A percentile compares a stretch with the other conserved stretches of the same genome.
Conservation (phyloP, 2,329 filamentous ascomycete genomes). For the Acephala macrosclerotiorum region DNA sequence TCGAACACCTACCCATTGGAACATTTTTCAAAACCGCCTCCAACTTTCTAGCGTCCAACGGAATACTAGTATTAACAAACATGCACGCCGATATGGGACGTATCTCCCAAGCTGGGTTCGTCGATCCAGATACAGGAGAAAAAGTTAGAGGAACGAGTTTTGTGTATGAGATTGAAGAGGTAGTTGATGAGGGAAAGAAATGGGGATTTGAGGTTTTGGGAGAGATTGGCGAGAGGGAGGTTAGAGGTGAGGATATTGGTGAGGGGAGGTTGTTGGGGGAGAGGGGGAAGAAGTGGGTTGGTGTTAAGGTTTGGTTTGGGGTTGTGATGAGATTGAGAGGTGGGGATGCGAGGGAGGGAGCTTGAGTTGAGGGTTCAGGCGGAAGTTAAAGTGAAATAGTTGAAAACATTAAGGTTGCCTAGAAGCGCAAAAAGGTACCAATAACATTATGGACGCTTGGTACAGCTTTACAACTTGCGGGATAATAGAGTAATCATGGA, state of each 20-base stretch:
- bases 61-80: slow-evolving; percentile 65
- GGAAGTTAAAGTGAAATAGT: no score
- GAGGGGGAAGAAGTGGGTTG: slow-evolving; percentile 71
- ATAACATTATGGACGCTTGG: not conserved
- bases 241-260: slow-evolving; percentile 52
- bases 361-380: no score
- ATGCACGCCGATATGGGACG: slow-evolving; percentile 72
- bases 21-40: slow-evolving; percentile 57
- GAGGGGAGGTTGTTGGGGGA: slow-evolving; percentile 60
- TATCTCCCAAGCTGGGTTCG: slow-evolving; percentile 67
- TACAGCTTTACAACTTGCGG: no score
- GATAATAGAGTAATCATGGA: no score
- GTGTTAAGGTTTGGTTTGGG: slow-evolving; percentile 60
- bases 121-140: slow-evolving; percentile 56
- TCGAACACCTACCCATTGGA: slow-evolving; percentile 66
- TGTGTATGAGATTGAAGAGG: slow-evolving; percentile 59
- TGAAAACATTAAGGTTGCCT: no score
- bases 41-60: slow-evolving; percentile 55
- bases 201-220: slow-evolving; percentile 54
- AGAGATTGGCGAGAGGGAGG: slow-evolving; percentile 50
- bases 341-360: no score
- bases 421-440: not conserved
- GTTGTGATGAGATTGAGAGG: slow-evolving; percentile 49
- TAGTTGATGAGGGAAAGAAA: slow-evolving; percentile 55
- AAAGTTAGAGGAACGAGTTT: slow-evolving; percentile 69